A percentile compares a stretch with the other conserved stretches of the same genome.
Conservation (phyloP, 345 rosid genomes). For the Mallotus nudiflorus region DNA sequence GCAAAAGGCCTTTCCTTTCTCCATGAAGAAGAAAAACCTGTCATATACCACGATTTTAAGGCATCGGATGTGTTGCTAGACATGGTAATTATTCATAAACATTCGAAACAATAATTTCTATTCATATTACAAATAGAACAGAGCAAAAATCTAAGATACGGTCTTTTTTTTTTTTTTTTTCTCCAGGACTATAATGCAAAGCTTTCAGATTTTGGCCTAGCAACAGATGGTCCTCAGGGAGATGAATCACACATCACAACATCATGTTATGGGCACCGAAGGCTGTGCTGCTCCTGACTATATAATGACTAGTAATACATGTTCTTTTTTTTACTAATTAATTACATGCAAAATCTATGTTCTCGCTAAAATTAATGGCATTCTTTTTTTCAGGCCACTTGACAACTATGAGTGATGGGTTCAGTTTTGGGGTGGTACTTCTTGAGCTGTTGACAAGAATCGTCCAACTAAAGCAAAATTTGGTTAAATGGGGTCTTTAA, state of each 20-base stretch:
- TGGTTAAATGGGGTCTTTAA: slow-evolving; percentile 79
- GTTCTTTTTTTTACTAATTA: background rate
- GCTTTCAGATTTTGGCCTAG: slow-evolving; percentile 73
- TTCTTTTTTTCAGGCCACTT: slow-evolving; percentile 46
- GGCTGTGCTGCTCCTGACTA: slow-evolving; percentile 83
- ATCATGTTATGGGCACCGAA: slow-evolving; percentile 66
- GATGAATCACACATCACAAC: slow-evolving; percentile 53
- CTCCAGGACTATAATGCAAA: slow-evolving; percentile 57
- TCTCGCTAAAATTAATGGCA: background rate
- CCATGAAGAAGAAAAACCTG: slow-evolving; percentile 62
- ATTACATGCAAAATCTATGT: background rate
- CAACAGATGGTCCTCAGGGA: slow-evolving; percentile 67
- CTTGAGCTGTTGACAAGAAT: slow-evolving; percentile 51
- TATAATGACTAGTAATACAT: slow-evolving; percentile 45
- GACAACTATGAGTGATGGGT: slow-evolving; percentile 65
- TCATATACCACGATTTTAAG: slow-evolving; percentile 67
- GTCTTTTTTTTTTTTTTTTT: background rate
- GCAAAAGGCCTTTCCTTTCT: slow-evolving; percentile 63
- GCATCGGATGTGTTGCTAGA: slow-evolving; percentile 63
- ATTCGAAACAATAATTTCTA: too few relatives aligned
- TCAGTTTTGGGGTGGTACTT: slow-evolving; percentile 71
- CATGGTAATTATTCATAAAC: slow-evolving; percentile 28
- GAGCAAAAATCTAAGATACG: background rate
- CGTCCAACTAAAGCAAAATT: slow-evolving; percentile 40
- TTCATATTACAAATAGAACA: too few relatives aligned